phyloP scores from a whole-genome alignment of 257 asterid genomes.

The Solanum sitiens region DNA sequence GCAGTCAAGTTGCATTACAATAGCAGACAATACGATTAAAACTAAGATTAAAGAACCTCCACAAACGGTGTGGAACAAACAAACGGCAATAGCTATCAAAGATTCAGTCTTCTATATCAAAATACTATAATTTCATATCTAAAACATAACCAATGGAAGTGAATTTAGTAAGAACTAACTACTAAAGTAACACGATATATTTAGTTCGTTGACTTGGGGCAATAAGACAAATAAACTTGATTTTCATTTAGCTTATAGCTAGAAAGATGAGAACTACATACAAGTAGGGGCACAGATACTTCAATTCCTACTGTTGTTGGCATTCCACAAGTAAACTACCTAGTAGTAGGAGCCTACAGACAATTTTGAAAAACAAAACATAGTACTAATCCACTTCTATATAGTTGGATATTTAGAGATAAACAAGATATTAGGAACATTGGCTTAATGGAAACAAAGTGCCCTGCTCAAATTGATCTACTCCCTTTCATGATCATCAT shows the following conservation, averaged over 20 bases:
- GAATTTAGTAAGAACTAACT: background rate
- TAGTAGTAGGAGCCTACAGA: too few relatives aligned
- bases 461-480: background rate
- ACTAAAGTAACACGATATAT: too few relatives aligned
- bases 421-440: too few relatives aligned
- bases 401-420: too few relatives aligned
- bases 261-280: background rate
- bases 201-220: background rate
- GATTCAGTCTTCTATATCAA: too few relatives aligned
- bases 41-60: background rate
- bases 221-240: background rate
- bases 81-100: background rate
- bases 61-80: background rate
- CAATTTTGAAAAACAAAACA: background rate
- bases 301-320: too few relatives aligned
- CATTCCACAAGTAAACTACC: background rate
- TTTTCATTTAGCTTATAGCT: background rate
- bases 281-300: background rate
- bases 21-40: rapidly evolving
- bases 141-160: too few relatives aligned
- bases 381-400: background rate
- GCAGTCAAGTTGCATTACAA: rapidly evolving
- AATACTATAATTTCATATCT: too few relatives aligned
- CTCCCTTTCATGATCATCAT: background rate
- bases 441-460: background rate